phyloP scores from a whole-genome alignment of 768 basidiomycete genomes.

The Termitomyces sp. region DNA sequence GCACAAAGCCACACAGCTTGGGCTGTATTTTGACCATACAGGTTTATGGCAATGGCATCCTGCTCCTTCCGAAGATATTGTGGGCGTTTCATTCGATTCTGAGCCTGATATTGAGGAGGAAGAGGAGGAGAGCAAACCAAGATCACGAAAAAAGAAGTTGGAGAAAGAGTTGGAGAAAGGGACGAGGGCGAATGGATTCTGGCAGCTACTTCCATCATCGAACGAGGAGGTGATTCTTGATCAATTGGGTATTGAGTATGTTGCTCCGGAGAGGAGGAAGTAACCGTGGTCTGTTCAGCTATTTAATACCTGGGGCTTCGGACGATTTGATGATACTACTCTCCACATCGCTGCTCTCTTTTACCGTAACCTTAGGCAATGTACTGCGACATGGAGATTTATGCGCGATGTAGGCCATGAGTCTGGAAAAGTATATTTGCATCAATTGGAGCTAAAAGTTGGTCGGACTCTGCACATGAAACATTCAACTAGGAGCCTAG shows the following conservation, averaged over 20 bases:
- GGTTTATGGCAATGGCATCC: constrained; percentile 58
- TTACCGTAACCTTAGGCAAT: background rate
- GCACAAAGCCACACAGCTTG: constrained; percentile 34
- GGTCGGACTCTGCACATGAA: too few species aligned
- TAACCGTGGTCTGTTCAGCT: background rate
- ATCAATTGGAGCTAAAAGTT: too few species aligned
- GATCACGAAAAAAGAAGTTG: background rate
- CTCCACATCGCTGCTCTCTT: too few species aligned
- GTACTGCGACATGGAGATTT: too few species aligned
- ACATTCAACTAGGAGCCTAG: too few species aligned
- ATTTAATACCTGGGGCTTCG: background rate
- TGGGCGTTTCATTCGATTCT: background rate
- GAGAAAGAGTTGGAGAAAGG: background rate
- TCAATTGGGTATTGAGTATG: constrained; percentile 36
- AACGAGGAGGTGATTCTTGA: constrained; percentile 41
- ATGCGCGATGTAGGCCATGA: too few species aligned
- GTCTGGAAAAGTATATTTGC: too few species aligned
- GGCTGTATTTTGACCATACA: constrained; percentile 51
- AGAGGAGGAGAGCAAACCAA: background rate
- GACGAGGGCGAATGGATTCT: constrained; percentile 25
- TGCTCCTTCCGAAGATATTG: background rate
- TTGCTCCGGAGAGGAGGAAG: constrained; percentile 28
- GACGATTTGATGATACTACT: background rate
- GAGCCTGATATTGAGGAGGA: background rate
- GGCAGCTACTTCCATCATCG: constrained; percentile 38